These are phyloP conservation scores for Colletotrichum phormii DNA, from an alignment of 2,329 filamentous ascomycete genomes.

Conservation along the genomic window DNA sequence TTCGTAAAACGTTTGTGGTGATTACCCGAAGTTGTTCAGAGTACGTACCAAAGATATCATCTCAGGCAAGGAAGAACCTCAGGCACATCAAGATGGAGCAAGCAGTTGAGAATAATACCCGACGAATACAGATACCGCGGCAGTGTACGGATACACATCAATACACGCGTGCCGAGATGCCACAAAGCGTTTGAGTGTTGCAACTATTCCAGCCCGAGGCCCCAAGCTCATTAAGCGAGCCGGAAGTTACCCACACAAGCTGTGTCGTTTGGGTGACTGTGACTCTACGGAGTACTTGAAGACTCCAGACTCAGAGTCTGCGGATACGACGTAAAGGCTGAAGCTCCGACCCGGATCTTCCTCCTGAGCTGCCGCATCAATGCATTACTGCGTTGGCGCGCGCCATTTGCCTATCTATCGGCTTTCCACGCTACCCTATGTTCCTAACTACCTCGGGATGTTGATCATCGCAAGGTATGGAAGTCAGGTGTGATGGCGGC, in stretches of 20 bases:
- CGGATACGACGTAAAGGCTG: neutral
- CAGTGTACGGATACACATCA: neutral
- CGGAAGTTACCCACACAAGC: neutral
- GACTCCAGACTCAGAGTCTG: too few species aligned
- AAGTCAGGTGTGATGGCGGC: neutral
- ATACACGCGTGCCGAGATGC: neutral
- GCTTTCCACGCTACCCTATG: neutral
- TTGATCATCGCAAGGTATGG: neutral
- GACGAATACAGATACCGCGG: neutral
- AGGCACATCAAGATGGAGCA: neutral
- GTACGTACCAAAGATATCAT: neutral
- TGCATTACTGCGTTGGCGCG: neutral
- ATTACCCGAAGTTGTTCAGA: neutral
- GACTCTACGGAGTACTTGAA: too few species aligned
- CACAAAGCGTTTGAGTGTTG: neutral
- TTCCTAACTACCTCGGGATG: neutral
- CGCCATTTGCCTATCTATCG: neutral
- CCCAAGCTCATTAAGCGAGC: neutral
- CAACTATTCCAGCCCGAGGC: neutral
- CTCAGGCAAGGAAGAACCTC: neutral
- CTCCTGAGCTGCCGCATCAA: neutral
- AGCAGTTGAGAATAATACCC: neutral
- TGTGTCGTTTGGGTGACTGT: neutral
- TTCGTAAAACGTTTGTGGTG: constrained; percentile 1
- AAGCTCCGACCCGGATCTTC: neutral